Evolutionary conservation across 108 stramenopile species (phyloP), one percentile per base, ranked within the genome.

Genomic region (Conticribra weissflogii): DNA sequence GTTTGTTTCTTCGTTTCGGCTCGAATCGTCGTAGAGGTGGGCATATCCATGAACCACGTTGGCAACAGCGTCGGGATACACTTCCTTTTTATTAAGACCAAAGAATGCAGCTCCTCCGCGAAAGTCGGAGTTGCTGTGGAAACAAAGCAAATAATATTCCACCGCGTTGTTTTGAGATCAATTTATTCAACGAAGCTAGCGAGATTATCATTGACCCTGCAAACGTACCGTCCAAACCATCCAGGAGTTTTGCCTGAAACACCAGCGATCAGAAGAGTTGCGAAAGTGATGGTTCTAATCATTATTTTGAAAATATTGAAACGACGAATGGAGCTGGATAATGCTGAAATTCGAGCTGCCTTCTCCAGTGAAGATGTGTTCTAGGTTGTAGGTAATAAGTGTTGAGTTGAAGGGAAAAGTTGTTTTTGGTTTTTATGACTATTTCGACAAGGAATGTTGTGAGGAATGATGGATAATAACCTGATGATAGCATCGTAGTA

Each of bases 21-120:
- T 14, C 14, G 45, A 21, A 3, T 72, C 53, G 0, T 59, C 45
- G 16, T 72, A 36, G 5, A 60, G 31, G 24, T 60, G 59, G 17
- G 71, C 71, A 18, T 62, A 72, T 24, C 41, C 71, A 47, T 72
- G 71, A 19, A 63, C 52, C 15, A 72, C 71, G 33, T 61, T 54
- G 25, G 61, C 27, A 22, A 63, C 28, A n/a, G 71, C 71, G 46
- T 72, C 71, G 19, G 71, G 71, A 30, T 54, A 72, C 17, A 71
- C 44, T 3, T 63, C 17, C 48, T 22, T 48, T 4, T 41, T 5
- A 41, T 41, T 41, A 41, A 41, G 36, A 12, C 36, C 36, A 12
- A 41, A 41, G 36, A 41, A 9, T 12, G 36, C 36, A 12, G 47
- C 33, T 7, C 48, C 62, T 63, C 62, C 62, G 23, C 62, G n/a